Evolutionary conservation across 169 alveolate genomes (phyloP), one percentile per base, ranked within the genome.

Genomic region (Plasmodium sp.): DNA sequence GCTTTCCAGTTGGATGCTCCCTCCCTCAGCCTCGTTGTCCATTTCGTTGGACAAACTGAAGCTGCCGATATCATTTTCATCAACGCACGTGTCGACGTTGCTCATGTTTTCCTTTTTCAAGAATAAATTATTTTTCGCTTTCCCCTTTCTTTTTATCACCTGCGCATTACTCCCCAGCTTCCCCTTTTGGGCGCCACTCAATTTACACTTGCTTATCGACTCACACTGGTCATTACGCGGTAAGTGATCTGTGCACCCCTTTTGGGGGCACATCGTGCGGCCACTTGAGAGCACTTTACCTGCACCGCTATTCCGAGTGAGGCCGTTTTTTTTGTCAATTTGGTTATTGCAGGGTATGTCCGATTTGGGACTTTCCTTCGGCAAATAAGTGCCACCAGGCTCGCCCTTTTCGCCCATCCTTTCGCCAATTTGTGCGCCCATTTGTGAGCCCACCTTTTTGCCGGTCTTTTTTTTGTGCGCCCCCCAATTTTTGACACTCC

Each of bases 51-150:
- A 90, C 39, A 80, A 58, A 48, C 84, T 80, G 82, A 90, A 90
- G 80, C 94, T 90, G 3, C 41, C 90, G 74, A 90, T 77, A 18
- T 90, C 94, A 80, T 90, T 90, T 80, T 90, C 94, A 90, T 90
- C 94, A 80, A 80, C 94, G 51, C 94, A 90, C 5, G 94, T 90
- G 18, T 79, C 90, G 27, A 90, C 77, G 51, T 67, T 90, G 74
- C 91, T 90, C 80, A 90, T 90, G 71, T 80, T 80, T 90, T 90
- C 94, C 74, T 81, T 90, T 81, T 90, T 81, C 18, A 90, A 36
- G 18, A 74, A 80, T 62, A 90, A 45, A 31, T 43, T 54, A 18
- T 62, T 90, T 62, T 82, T 81, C 43, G 27, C 54, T 71, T 92
- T 73, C 9, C 27, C 75, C 39, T 90, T 90, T 62, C 82, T 43